Evolutionary conservation across 2,329 filamentous ascomycete species (phyloP).

Genomic region (Aspergillus tamarii): DNA sequence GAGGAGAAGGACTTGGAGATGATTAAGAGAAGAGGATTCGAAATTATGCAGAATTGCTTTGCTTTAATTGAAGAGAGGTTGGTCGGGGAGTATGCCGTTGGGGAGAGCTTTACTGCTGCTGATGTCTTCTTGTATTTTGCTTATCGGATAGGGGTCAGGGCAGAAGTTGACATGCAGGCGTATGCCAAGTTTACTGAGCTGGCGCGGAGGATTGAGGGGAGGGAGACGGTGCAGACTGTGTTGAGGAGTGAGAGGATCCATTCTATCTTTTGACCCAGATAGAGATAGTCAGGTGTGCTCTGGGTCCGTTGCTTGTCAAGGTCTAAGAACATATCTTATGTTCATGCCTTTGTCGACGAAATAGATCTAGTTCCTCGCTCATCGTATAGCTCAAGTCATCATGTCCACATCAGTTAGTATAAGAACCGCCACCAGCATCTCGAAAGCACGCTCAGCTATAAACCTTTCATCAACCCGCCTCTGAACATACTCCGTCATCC

Average conservation of each 20-base stretch:
- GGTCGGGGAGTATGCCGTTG: slow-evolving; percentile 20
- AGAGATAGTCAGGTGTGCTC: background rate
- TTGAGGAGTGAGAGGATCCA: background rate
- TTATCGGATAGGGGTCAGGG: slow-evolving; percentile 32
- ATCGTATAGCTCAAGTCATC: background rate
- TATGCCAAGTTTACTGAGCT: background rate
- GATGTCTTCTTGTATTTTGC: slow-evolving; percentile 40
- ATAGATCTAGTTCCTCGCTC: too few species aligned
- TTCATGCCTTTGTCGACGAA: too few species aligned
- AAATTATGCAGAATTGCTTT: slow-evolving; percentile 20
- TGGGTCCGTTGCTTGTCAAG: too few species aligned
- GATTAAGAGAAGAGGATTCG: background rate
- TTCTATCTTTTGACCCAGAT: background rate
- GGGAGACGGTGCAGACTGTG: background rate
- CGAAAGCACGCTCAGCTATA: background rate
- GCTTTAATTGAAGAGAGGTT: background rate
- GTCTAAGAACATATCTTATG: too few species aligned
- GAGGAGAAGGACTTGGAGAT: background rate
- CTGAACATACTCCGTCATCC: slow-evolving; percentile 8
- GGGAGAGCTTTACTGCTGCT: slow-evolving; percentile 36
- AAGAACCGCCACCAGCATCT: too few species aligned
- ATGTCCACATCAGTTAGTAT: too few species aligned
- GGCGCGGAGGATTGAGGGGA: background rate
- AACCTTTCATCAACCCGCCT: slow-evolving; percentile 4
- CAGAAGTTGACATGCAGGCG: slow-evolving; percentile 23